Percentiles rank a stretch among this genome's conserved stretches.
phyloP scores from a whole-genome alignment of 2,329 filamentous ascomycete species.

The Beauveria sp. region DNA sequence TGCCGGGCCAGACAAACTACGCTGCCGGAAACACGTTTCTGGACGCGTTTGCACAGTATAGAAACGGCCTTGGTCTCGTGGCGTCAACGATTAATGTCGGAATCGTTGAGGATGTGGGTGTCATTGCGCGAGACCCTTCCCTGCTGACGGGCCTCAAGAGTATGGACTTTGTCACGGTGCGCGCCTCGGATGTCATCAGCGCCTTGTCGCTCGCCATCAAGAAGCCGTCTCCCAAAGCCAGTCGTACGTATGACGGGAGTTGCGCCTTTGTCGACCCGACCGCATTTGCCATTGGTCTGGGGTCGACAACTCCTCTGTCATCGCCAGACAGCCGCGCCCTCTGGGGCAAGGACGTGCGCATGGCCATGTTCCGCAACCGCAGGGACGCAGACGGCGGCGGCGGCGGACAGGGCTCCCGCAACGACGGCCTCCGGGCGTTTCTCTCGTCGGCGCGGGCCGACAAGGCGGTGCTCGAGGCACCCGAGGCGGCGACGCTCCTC shows the following conservation, averaged over 20 bases:
- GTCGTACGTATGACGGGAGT: background rate
- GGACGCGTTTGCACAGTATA: slow-evolving; percentile 29
- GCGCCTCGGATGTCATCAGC: background rate
- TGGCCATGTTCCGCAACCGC: background rate
- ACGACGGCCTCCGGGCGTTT: background rate
- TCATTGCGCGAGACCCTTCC: slow-evolving; percentile 15
- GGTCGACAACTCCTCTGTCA: background rate
- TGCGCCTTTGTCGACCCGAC: background rate
- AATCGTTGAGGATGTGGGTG: slow-evolving; percentile 28
- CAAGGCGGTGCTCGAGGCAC: background rate
- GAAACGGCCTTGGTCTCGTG: slow-evolving; percentile 16
- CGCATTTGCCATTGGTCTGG: background rate
- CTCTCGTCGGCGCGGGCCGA: background rate
- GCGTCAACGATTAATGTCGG: slow-evolving; percentile 26
- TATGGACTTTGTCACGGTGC: background rate
- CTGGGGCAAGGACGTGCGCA: background rate
- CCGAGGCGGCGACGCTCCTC: background rate
- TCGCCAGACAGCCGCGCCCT: background rate
- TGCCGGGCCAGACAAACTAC: slow-evolving; percentile 32
- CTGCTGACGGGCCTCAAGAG: background rate
- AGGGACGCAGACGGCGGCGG: slow-evolving; percentile 5
- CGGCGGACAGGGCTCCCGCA: background rate
- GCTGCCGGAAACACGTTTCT: slow-evolving; percentile 33
- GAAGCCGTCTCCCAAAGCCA: background rate
- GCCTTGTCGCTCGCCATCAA: background rate